Conservation (phyloP, 805 yeast genomes). For the Dipodascopsis tothii region DNA sequence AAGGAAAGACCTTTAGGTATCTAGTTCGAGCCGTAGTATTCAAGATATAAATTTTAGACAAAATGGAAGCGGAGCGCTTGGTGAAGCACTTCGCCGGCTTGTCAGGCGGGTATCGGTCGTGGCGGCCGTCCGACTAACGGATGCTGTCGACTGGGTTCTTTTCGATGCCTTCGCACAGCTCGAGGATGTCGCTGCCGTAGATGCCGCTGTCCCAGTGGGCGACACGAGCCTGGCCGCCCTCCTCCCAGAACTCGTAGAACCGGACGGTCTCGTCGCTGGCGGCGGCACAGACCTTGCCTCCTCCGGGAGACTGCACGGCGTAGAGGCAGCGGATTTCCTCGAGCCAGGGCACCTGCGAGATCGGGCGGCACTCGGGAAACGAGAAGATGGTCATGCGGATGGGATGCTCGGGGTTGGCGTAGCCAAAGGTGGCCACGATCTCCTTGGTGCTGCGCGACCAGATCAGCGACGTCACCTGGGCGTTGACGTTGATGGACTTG, state of each 20-base stretch:
- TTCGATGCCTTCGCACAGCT: slow-evolving; percentile 26
- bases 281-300: slow-evolving; percentile 58
- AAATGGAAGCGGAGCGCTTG: too few species aligned
- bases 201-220: slow-evolving; percentile 22
- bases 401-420: slow-evolving; percentile 49
- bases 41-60: too few species aligned
- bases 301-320: slow-evolving; percentile 61
- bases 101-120: too few species aligned
- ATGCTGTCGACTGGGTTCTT: slow-evolving; percentile 14
- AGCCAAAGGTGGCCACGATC: slow-evolving; percentile 75
- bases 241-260: slow-evolving; percentile 66
- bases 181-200: slow-evolving; percentile 26
- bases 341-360: slow-evolving; percentile 26
- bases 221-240: slow-evolving; percentile 9
- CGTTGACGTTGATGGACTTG: slow-evolving; percentile 47
- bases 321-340: slow-evolving; percentile 51
- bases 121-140: slow-evolving; percentile 2
- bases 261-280: slow-evolving; percentile 71
- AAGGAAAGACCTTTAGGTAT: too few species aligned
- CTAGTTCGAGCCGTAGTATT: too few species aligned
- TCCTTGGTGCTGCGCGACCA: slow-evolving; percentile 67
- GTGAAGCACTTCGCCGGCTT: too few species aligned
- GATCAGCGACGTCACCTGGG: slow-evolving; percentile 69
- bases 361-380: slow-evolving; percentile 51
- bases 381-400: slow-evolving; percentile 52